A percentile compares a stretch with the other conserved stretches of the same genome.
Conservation (phyloP, 345 rosid species). For the Hibiscus trionum region DNA sequence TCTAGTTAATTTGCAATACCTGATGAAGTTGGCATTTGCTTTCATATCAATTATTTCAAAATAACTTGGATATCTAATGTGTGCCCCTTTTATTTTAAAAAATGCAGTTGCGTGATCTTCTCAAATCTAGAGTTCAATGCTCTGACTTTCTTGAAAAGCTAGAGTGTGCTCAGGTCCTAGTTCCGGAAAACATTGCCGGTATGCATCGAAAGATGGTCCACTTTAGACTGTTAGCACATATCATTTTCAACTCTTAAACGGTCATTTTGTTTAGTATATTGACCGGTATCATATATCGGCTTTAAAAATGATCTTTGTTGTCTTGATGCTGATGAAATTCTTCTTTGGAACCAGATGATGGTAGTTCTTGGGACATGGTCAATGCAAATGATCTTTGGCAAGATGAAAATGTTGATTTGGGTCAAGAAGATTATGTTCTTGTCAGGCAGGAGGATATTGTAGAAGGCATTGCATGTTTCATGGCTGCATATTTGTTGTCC, state of each 20-base stretch:
- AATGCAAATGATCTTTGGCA: constrained; percentile 70
- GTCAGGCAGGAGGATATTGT: constrained; percentile 94
- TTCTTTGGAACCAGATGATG: constrained; percentile 44
- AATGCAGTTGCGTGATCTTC: constrained; percentile 73
- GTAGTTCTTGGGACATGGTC: constrained; percentile 79
- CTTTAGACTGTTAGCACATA: not conserved
- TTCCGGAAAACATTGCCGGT: constrained; percentile 40
- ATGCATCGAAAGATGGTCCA: constrained; percentile 3
- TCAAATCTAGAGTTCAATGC: constrained; percentile 75
- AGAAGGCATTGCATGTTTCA: constrained; percentile 85
- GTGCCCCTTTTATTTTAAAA: not conserved
- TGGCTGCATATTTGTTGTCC: constrained; percentile 82
- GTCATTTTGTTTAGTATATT: not conserved
- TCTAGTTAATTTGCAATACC: not conserved
- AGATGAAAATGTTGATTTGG: constrained; percentile 33
- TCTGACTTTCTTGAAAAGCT: constrained; percentile 66
- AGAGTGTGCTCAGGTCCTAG: constrained; percentile 44
- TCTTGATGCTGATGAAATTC: constrained; percentile 8
- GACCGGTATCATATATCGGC: not conserved
- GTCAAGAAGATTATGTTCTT: constrained; percentile 68
- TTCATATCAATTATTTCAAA: not conserved
- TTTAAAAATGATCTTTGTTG: not conserved
- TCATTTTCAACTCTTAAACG: not conserved
- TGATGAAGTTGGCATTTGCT: not conserved
- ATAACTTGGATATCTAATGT: not conserved